Base-by-base conservation (phyloP, 176 grass and related monocot species). In the Tillandsia fasciculata region DNA sequence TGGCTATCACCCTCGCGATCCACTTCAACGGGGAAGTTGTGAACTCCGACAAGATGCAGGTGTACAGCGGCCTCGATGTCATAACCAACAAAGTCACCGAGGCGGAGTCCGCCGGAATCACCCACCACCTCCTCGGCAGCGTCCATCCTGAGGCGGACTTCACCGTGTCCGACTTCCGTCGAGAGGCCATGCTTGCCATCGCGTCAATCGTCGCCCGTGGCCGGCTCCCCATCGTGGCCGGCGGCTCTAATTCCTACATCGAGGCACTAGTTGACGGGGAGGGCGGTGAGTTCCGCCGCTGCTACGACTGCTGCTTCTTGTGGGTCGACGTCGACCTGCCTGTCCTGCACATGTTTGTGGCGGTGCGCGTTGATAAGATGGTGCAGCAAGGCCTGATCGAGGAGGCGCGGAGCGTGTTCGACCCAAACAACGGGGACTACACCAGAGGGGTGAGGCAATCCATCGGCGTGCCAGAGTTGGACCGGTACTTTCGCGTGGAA, bases 41-140 rank as follows among this genome's bases (percentile, higher is more conserved):
- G 12, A 99, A 94, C 20, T 94, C 87, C 0, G 95, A 99, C 33
- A 99, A 99, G 75, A 99, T 99, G 75, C 95, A 99, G 50, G 2
- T 90, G 2, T 82, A 90, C 49, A 29, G 53, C 1, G 95, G 95
- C n/a, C 85, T 99, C 0, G 77, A 87, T 29, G 80, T 99, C 22
- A 66, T 88, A 3, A 94, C 90, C 12, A 99, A 99, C 82, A 99
- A 99, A 67, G 82, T 99, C 1, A 67, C 80, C 1, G 50, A 72
- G 1, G 65, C 50, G 20, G 95, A 99, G 76, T 80, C 87, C 70
- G 70, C 71, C 2, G 87, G 83, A 9, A 72, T 99, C 0, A 77
- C 84, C 2, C 95, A 99, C 76, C 90, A 99, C 70, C 82, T 99
- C 6, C 83, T 99, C 28, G 87, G 87, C 28, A 77, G 84, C 18